Base-by-base conservation (phyloP, 1,284 basidiomycete species). In the Inonotus obliquus region DNA sequence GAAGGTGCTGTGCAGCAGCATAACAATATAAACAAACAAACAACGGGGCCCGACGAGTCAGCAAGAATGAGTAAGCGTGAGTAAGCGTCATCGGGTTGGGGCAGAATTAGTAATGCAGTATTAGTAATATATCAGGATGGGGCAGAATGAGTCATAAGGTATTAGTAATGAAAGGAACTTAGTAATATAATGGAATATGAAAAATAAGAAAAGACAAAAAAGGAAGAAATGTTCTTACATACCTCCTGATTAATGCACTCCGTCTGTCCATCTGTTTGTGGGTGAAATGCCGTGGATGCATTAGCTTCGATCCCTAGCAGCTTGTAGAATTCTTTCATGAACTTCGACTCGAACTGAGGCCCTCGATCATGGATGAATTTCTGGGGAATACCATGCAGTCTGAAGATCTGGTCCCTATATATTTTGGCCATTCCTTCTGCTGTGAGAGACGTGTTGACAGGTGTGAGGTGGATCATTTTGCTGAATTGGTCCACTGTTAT, bases 261-360 rank as follows among this genome's bases (percentile, higher is more conserved):
- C 2, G 52, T 54, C n/a, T 54, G 39, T 1, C 53, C 41, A 29
- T 60, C 32, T 1, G 23, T 54, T 54, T 77, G 70, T 0, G 73
- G 75, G 51, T 78, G 75, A 54, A 71, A 77, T 0, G 66, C 45
- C 0, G 69, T 70, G 21, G 14, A 49, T 1, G 27, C 10, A 14
- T 49, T 23, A 1, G 10, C 21, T 49, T 49, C 21, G 13, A 49
- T 49, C 4, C 17, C 6, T 13, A 49, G 14, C 1, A 49, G 47
- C 23, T 49, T 49, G 23, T 49, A 49, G 1, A 49, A 14, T 9
- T 49, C 21, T 25, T 25, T 25, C 27, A 49, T 49, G 6, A 49
- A 10, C 21, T 49, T 49, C 1, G 1, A 4, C 4, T 49, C 19
- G 5, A 49, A 49, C 14, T 49, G 27, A 4, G 13, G 1, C 1